Evolutionary conservation across 202 grass and related monocot genomes (phyloP).

Genomic region (Eragrostis tef): DNA sequence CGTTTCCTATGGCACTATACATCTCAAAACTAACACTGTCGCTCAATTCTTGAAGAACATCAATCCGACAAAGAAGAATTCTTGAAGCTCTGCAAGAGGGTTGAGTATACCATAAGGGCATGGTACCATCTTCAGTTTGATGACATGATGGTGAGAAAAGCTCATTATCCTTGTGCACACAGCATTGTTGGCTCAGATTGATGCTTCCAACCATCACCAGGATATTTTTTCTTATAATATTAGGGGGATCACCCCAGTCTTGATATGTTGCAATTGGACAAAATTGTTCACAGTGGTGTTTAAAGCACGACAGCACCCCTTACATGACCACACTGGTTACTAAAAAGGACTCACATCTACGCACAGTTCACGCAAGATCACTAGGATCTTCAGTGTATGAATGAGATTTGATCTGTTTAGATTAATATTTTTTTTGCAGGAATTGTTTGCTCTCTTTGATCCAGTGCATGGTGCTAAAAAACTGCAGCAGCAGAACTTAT

Average conservation of each 20-base stretch:
- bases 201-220: background rate
- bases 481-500: slow-evolving; percentile 80
- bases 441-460: slow-evolving; percentile 89
- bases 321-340: too few relatives aligned
- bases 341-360: too few relatives aligned
- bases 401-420: slow-evolving; percentile 31
- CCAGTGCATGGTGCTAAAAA: slow-evolving; percentile 75
- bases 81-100: slow-evolving; percentile 87
- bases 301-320: too few relatives aligned
- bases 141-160: slow-evolving; percentile 84
- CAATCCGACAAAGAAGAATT: slow-evolving; percentile 75
- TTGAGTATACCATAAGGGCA: slow-evolving; percentile 89
- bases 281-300: too few relatives aligned
- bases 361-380: too few relatives aligned
- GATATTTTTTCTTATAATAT: too few relatives aligned
- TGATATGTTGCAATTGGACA: too few relatives aligned
- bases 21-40: slow-evolving; percentile 32
- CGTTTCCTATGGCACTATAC: background rate
- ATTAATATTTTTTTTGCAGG: slow-evolving; percentile 55
- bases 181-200: background rate
- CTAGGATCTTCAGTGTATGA: slow-evolving; percentile 20
- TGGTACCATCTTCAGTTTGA: slow-evolving; percentile 98
- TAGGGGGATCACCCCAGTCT: too few relatives aligned
- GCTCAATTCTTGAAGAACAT: slow-evolving; percentile 61
- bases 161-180: background rate